A percentile compares a stretch with the other conserved stretches of the same genome.
These are phyloP conservation scores for Leptographium lundbergii DNA, from an alignment of 2,329 filamentous ascomycete species.

Conservation along the genomic window DNA sequence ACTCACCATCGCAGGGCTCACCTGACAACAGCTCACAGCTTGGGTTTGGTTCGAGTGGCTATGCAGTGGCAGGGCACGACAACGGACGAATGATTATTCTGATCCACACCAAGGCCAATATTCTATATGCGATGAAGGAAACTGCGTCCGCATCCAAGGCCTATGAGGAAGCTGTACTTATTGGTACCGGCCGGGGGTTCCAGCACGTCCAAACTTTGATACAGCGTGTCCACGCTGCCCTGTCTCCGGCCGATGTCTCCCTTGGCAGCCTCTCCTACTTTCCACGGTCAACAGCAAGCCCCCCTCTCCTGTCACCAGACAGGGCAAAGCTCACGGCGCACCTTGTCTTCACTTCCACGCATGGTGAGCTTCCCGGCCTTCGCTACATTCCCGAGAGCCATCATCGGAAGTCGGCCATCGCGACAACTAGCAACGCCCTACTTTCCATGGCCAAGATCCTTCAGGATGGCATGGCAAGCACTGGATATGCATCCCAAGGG, in stretches of 20 bases:
- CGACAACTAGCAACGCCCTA: slow-evolving; percentile 90
- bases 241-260: slow-evolving; percentile 34
- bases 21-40: slow-evolving; percentile 14
- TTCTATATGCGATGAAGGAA: slow-evolving; percentile 84
- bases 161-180: slow-evolving; percentile 89
- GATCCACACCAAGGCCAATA: slow-evolving; percentile 95
- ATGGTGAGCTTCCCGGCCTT: slow-evolving; percentile 66
- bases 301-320: slow-evolving; percentile 71
- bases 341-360: slow-evolving; percentile 65
- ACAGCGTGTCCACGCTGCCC: slow-evolving; percentile 57
- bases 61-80: slow-evolving; percentile 70
- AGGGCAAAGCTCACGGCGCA: slow-evolving; percentile 71
- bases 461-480: slow-evolving; percentile 84
- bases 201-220: slow-evolving; percentile 69
- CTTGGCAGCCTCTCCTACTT: slow-evolving; percentile 5
- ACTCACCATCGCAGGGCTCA: background rate
- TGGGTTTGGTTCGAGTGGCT: slow-evolving; percentile 69
- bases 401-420: slow-evolving; percentile 67
- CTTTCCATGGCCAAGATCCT: slow-evolving; percentile 95
- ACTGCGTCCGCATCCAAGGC: slow-evolving; percentile 69
- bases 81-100: slow-evolving; percentile 90
- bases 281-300: slow-evolving; percentile 30
- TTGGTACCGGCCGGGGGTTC: slow-evolving; percentile 62
- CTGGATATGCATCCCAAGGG: slow-evolving; percentile 33
- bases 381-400: slow-evolving; percentile 56